Evolutionary conservation across 1,284 basidiomycete genomes (phyloP).

Genomic region (Calocybe gambosa): DNA sequence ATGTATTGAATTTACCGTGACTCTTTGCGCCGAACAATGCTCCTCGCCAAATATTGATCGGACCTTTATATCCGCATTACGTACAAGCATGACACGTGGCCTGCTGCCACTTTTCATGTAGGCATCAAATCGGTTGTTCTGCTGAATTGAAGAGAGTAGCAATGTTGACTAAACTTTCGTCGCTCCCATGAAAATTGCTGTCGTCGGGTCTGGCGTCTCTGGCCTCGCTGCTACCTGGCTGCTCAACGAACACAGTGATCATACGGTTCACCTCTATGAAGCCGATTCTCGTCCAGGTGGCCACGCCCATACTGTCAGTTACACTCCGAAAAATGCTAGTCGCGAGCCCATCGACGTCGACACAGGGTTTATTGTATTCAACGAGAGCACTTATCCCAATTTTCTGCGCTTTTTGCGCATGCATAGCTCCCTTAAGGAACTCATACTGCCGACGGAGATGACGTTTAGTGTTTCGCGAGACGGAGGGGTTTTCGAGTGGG

Average conservation of each 20-base stretch:
- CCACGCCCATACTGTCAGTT: conserved; percentile 74
- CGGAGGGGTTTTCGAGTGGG: conserved; percentile 67
- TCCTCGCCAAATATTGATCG: too few relatives aligned
- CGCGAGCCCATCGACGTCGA: conserved; percentile 52
- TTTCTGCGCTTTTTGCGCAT: conserved; percentile 67
- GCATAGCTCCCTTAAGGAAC: conserved; percentile 36
- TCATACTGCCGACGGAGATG: conserved; percentile 64
- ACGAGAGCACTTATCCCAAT: conserved; percentile 78
- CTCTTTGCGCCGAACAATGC: too few relatives aligned
- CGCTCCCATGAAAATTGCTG: conserved; percentile 58
- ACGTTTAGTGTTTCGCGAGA: conserved; percentile 75
- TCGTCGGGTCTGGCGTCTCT: conserved; percentile 76
- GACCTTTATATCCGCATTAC: too few relatives aligned
- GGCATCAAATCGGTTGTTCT: too few relatives aligned
- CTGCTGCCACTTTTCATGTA: too few relatives aligned
- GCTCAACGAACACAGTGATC: conserved; percentile 73
- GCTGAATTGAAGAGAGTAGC: too few relatives aligned
- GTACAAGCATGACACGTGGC: too few relatives aligned
- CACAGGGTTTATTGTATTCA: conserved; percentile 70
- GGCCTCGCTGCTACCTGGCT: conserved; percentile 73
- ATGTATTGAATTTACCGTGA: too few relatives aligned
- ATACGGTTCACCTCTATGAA: conserved; percentile 79
- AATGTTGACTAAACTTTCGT: too few relatives aligned
- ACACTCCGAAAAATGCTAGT: conserved; percentile 32
- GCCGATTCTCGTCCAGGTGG: conserved; percentile 65